Conservation (phyloP, 202 grass and related monocot species). For the Schoenoplectus triqueter region DNA sequence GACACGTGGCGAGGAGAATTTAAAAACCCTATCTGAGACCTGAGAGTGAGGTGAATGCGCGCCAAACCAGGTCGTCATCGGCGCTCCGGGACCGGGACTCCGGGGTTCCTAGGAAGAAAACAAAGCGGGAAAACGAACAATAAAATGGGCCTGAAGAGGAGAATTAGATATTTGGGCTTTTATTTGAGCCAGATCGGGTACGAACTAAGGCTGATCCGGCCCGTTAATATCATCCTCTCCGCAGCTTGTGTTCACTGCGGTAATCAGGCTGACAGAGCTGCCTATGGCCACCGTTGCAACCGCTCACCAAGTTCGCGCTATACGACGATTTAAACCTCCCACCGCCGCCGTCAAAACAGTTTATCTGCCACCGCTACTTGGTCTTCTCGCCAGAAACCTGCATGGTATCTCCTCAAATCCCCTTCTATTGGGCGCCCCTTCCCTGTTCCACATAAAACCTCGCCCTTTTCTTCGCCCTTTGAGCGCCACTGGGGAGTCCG, state of each 20-base stretch:
- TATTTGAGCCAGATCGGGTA: neutral
- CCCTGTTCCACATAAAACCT: conserved; percentile 14
- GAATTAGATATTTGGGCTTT: neutral
- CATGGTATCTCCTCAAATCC: conserved; percentile 21
- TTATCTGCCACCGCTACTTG: neutral
- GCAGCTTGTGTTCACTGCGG: neutral
- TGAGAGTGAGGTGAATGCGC: no score
- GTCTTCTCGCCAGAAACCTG: neutral
- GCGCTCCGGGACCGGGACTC: no score
- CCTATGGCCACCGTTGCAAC: conserved; percentile 16
- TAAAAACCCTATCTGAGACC: conserved; percentile 15
- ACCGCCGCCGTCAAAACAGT: neutral
- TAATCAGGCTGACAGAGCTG: no score
- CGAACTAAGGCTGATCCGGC: neutral
- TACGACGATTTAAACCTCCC: neutral
- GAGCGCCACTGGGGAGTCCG: conserved; percentile 28
- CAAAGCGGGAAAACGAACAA: no score
- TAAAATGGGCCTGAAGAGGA: neutral
- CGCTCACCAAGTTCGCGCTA: neutral
- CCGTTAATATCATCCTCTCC: neutral
- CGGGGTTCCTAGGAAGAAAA: no score
- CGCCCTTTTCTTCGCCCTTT: conserved; percentile 5
- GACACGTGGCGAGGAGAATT: conserved; percentile 22
- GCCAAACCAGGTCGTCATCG: no score
- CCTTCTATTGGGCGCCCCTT: neutral